Evolutionary conservation across 306 rosid genomes (phyloP), one percentile per base, ranked within the genome.

Genomic region (Vicia faba): DNA sequence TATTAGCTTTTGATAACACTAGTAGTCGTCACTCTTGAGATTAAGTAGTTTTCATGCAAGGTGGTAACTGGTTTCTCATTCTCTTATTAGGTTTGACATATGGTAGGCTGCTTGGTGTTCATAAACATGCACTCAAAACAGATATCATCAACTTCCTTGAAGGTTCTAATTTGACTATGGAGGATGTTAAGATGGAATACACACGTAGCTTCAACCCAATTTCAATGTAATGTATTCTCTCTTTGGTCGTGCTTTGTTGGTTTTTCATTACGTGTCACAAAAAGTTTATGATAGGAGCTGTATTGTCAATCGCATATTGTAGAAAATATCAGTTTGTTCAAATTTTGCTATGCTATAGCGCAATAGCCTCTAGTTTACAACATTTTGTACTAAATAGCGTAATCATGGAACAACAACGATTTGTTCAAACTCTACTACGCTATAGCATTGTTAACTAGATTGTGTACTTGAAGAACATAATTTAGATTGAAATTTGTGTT

Each of bases 101-200:
- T 39, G 98, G 72, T 64, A 90, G 35, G 76, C 71, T 90, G 75
- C 0, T 5, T 0, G 86, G 91, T 8, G 15, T 72, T 69, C 68
- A 56, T 50, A 82, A 50, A 66, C 57, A 81, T 60, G 80, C 77
- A 6, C 83, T 95, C 72, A 95, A 84, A 82, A 85, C 92, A 7
- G 99, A 95, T 73, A 35, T 86, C 64, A 73, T 90, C 71, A 70
- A 74, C 77, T 39, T 80, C 69, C 86, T 95, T 29, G 85, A 95
- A 59, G 91, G 85, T 28, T 90, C 81, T 55, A 78, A 84, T 63
- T 75, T 95, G 87, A 74, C 83, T 35, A 40, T 83, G 75, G 88
- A 86, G 8, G 96, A 88, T 86, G 85, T 88, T 59, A 95, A 84
- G 82, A 71, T 86, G 31, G 88, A 95, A 0, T 88, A 90, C 74